Conservation (phyloP, 1,284 basidiomycete genomes). For the Cutaneotrichosporon curvatum region DNA sequence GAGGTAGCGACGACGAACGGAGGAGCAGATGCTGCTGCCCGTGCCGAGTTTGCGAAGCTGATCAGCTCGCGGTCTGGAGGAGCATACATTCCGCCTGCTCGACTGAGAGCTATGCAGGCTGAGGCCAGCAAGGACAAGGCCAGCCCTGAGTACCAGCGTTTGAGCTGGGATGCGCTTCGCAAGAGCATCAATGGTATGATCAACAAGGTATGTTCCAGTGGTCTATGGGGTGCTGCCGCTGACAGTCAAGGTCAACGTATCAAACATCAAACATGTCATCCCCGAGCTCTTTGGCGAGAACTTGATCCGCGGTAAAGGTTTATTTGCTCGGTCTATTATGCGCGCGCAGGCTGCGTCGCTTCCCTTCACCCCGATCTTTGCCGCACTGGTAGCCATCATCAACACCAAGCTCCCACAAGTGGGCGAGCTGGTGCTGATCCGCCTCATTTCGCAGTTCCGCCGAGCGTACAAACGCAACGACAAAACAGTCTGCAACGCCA, state of each 20-base stretch:
- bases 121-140: constrained; percentile 75
- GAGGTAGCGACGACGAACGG: constrained; percentile 20
- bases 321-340: constrained; percentile 92
- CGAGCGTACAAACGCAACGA: constrained; percentile 95
- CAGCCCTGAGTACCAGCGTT: constrained; percentile 85
- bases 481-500: constrained; percentile 87
- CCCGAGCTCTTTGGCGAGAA: constrained; percentile 92
- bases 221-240: too few species aligned
- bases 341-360: constrained; percentile 94
- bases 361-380: constrained; percentile 96
- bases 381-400: constrained; percentile 85
- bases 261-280: constrained; percentile 94
- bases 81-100: constrained; percentile 92
- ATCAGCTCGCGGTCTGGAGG: constrained; percentile 72
- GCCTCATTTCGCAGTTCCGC: constrained; percentile 91
- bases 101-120: constrained; percentile 81
- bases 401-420: constrained; percentile 97
- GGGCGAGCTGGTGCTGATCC: constrained; percentile 80
- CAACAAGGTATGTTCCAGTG: constrained; percentile 57
- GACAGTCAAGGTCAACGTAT: constrained; percentile 56
- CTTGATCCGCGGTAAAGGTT: constrained; percentile 77
- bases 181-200: constrained; percentile 99
- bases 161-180: constrained; percentile 96
- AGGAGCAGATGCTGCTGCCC: constrained; percentile 50
- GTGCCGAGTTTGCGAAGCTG: constrained; percentile 71